phyloP scores from a whole-genome alignment of 371 early-diverging fungal species.

The Mucor velutinosus region DNA sequence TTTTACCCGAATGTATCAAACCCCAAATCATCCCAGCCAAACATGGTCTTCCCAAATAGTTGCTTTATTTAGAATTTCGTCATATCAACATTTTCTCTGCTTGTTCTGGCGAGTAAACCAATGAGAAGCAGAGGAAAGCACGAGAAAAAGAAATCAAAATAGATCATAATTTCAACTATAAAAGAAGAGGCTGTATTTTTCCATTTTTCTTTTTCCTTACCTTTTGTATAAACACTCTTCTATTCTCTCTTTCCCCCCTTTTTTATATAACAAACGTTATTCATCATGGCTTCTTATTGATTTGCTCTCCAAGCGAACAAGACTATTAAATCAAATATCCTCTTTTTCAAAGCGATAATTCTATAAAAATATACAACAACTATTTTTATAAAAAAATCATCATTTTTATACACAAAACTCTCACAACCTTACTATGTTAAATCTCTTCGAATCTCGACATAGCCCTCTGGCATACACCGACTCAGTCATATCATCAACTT shows the following conservation, averaged over 20 bases:
- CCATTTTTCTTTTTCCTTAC: conserved; percentile 4
- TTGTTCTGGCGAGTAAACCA: conserved; percentile 7
- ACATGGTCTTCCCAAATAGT: background rate
- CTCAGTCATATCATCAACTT: conserved; percentile 11
- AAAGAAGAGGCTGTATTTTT: conserved; percentile 3
- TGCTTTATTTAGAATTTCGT: conserved; percentile 20
- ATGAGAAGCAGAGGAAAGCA: conserved; percentile 17
- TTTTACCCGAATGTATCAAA: background rate
- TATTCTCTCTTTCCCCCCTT: background rate
- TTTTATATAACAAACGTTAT: conserved; percentile 3
- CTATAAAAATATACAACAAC: conserved; percentile 8
- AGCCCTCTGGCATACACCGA: conserved; percentile 17
- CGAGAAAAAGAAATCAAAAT: conserved; percentile 18
- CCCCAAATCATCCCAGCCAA: background rate
- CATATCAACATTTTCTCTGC: conserved; percentile 10
- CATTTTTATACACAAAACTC: conserved; percentile 12
- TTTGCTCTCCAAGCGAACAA: conserved; percentile 19
- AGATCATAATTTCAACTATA: conserved; percentile 4
- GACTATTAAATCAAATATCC: conserved; percentile 5
- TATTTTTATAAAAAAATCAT: conserved; percentile 10
- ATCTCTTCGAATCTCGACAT: conserved; percentile 11
- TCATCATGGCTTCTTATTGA: conserved; percentile 23
- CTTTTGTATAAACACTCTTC: background rate
- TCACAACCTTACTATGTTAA: conserved; percentile 13
- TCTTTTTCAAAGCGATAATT: conserved; percentile 12